Percentiles rank a stretch among this genome's conserved stretches.
Evolutionary conservation across 768 basidiomycete species (phyloP).

Genomic region (Naganishia friedmannii): DNA sequence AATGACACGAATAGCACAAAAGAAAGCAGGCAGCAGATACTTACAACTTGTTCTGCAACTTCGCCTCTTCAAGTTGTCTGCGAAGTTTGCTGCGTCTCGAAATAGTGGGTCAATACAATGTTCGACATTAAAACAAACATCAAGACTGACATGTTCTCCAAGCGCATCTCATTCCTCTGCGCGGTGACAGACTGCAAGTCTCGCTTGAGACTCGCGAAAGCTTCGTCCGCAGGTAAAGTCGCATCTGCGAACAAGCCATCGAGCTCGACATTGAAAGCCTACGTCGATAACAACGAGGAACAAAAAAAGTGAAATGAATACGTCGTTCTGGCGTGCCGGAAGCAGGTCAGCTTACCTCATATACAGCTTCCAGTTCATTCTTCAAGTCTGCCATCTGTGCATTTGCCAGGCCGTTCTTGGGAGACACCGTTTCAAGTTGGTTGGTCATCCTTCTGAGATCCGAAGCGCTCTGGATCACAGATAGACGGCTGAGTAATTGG

Average conservation of each 20-base stretch:
- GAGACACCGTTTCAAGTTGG: conserved; percentile 50
- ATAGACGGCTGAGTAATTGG: background rate
- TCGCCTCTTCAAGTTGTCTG: conserved; percentile 66
- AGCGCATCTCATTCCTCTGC: conserved; percentile 65
- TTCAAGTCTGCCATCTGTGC: conserved; percentile 71
- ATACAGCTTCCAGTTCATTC: conserved; percentile 87
- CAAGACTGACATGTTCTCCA: conserved; percentile 68
- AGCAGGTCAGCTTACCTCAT: conserved; percentile 62
- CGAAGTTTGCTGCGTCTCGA: conserved; percentile 61
- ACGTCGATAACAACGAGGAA: conserved; percentile 19
- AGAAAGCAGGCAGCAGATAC: conserved; percentile 7
- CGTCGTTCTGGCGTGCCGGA: too few relatives aligned
- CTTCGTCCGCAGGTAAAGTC: conserved; percentile 75
- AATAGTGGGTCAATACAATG: too few relatives aligned
- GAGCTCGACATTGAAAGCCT: conserved; percentile 93
- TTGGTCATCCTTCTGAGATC: background rate
- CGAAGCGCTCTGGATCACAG: background rate
- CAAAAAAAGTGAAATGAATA: background rate
- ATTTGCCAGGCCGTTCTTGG: conserved; percentile 76
- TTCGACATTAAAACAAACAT: too few relatives aligned
- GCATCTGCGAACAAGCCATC: conserved; percentile 85
- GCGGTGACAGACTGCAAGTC: conserved; percentile 76
- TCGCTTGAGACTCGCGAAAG: conserved; percentile 71
- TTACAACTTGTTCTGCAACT: conserved; percentile 77
- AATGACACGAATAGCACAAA: too few relatives aligned